phyloP scores from a whole-genome alignment of 257 asterid genomes.

The Solanum ossicruentum region DNA sequence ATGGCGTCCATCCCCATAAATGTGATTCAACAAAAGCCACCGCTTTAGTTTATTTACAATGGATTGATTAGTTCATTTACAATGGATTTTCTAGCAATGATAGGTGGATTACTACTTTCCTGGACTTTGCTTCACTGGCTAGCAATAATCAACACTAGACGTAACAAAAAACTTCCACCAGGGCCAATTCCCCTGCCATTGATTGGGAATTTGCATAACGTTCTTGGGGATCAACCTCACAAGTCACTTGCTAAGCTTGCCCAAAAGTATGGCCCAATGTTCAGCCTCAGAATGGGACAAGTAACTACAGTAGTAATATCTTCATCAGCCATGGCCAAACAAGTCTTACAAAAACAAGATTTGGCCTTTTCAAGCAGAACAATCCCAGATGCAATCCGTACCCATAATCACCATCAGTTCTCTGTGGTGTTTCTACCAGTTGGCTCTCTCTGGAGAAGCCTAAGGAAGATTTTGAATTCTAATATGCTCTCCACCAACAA shows the following conservation, averaged over 20 bases:
- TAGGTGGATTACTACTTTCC: conserved; percentile 30
- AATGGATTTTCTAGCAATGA: conserved; percentile 15
- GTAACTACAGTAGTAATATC: conserved; percentile 2
- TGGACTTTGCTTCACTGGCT: background rate
- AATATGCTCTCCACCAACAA: conserved; percentile 48
- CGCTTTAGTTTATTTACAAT: too few relatives aligned
- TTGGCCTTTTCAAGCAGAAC: conserved; percentile 7
- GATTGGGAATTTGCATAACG: conserved; percentile 1
- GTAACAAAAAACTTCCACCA: conserved; percentile 4
- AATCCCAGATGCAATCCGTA: conserved; percentile 7
- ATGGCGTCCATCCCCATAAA: too few relatives aligned
- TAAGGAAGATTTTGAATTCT: conserved; percentile 13
- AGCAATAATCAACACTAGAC: background rate
- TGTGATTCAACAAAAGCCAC: too few relatives aligned
- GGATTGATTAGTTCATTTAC: background rate
- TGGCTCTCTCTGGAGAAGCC: conserved; percentile 4
- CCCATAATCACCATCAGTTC: conserved; percentile 1
- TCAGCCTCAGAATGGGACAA: background rate
- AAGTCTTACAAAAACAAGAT: conserved; percentile 11
- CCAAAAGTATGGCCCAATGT: conserved; percentile 7
- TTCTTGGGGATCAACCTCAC: conserved; percentile 6
- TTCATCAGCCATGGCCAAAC: background rate
- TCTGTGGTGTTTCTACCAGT: conserved; percentile 12
- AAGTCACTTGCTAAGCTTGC: conserved; percentile 14
- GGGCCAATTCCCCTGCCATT: conserved; percentile 4